Percentiles rank a stretch among this genome's conserved stretches.
Evolutionary conservation across 495 filamentous ascomycete genomes (phyloP).

Genomic region (Aspergillus affinis): DNA sequence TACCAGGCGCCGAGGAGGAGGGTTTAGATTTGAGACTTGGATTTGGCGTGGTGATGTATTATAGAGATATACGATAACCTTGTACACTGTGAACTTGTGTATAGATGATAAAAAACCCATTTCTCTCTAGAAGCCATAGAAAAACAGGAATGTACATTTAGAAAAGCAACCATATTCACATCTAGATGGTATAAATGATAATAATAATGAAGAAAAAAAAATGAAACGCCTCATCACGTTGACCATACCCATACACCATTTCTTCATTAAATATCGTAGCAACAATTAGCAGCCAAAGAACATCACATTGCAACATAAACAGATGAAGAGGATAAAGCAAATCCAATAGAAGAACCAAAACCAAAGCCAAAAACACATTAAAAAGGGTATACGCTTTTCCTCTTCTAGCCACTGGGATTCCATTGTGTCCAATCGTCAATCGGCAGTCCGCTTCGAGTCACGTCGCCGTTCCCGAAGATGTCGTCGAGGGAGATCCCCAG

Average conservation of each 20-base stretch:
- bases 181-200: not conserved
- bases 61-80: not conserved
- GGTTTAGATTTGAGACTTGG: conserved; percentile 3
- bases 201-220: not conserved
- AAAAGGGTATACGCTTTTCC: conserved; percentile 7
- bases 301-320: not conserved
- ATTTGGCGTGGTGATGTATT: not conserved
- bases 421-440: conserved; percentile 48
- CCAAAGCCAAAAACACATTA: not conserved
- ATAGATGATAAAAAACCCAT: not conserved
- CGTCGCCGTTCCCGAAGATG: conserved; percentile 39
- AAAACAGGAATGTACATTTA: not conserved
- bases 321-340: too few species aligned
- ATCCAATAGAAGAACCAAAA: not conserved
- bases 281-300: conserved; percentile 4
- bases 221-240: not conserved
- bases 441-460: conserved; percentile 20
- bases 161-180: not conserved
- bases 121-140: not conserved
- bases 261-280: conserved; percentile 2
- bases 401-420: conserved; percentile 32
- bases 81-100: not conserved
- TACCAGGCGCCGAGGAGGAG: conserved; percentile 39
- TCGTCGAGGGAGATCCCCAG: conserved; percentile 44
- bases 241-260: conserved; percentile 3